Base-by-base conservation (phyloP, 2,329 filamentous ascomycete genomes). In the Taxawa tesnikishii region DNA sequence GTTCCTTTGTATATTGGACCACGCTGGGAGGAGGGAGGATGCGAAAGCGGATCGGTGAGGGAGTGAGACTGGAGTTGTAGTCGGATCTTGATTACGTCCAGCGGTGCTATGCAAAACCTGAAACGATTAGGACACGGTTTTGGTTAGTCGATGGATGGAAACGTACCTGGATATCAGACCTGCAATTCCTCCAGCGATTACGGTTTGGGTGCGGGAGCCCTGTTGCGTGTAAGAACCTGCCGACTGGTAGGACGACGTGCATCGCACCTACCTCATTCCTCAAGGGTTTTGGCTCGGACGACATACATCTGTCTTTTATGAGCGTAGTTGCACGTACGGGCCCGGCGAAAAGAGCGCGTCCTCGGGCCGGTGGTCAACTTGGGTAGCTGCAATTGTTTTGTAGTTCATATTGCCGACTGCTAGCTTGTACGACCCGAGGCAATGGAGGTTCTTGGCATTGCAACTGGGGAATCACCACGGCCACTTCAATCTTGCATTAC, bases 31-130 rank as follows among this genome's bases (percentile, higher is more conserved):
- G 28, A 25, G 9, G 58, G 48, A 32, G 61, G 61, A 41, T 73
- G 65, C 28, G 74, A 69, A 7, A 75, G 58, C 2, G 83, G 80
- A 49, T 88, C 79, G 46, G 79, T 79, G 38, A 83, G 72, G 29
- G 83, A 85, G 61, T 92, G 81, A 27, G 82, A 74, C 58, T 96
- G 90, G 12, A 98, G 75, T 56, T 98, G 90, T 28, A 96, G 77
- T 28, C 90, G 83, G 60, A 98, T 98, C 66, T 98, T 96, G 61
- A 96, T 76, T 41, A 98, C 90, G 58, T 98, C 90, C 44, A 98
- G 80, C 32, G 90, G 90, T 12, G 90, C 84, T 53, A 96, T 79
- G 51, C 90, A 74, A 65, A 98, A 96, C 54, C 83, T 85, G 45
- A 6, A 25, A 10, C 14, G 29, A 2, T 37, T 25, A 36, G 34